These are phyloP conservation scores for Aspergillus coremiiformis DNA, from an alignment of 495 filamentous ascomycete species.

Conservation along the genomic window DNA sequence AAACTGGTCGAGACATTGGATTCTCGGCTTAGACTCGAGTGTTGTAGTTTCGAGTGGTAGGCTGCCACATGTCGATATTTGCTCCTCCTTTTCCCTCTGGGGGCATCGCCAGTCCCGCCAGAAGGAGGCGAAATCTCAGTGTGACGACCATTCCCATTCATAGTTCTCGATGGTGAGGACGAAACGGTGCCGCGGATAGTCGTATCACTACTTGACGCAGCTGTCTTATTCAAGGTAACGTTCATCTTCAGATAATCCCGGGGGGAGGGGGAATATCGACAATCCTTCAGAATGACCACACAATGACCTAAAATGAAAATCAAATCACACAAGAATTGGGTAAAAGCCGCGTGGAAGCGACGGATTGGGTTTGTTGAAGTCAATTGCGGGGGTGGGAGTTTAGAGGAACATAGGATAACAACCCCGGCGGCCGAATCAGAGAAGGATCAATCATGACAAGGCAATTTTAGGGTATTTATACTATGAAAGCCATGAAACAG, in stretches of 20 bases:
- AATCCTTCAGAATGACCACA: background rate
- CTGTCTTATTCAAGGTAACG: background rate
- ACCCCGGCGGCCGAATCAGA: background rate
- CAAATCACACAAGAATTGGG: background rate
- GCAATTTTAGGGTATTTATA: slow-evolving; percentile 1
- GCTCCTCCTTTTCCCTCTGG: slow-evolving; percentile 22
- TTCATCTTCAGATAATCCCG: background rate
- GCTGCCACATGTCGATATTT: slow-evolving; percentile 88
- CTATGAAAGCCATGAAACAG: background rate
- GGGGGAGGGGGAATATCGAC: background rate
- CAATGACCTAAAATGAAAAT: background rate
- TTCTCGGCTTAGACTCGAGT: slow-evolving; percentile 83
- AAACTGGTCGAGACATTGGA: slow-evolving; percentile 68
- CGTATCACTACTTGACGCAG: background rate
- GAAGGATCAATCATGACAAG: slow-evolving; percentile 11
- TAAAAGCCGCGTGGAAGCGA: background rate
- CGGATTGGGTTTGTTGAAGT: background rate
- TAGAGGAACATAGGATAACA: slow-evolving; percentile 5
- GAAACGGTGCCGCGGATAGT: background rate
- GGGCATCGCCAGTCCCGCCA: background rate
- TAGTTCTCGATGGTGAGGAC: background rate
- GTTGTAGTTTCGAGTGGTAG: slow-evolving; percentile 61
- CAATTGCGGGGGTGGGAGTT: slow-evolving; percentile 13
- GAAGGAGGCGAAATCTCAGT: slow-evolving; percentile 4
- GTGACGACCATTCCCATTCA: slow-evolving; percentile 7